A percentile compares a stretch with the other conserved stretches of the same genome.
phyloP scores from a whole-genome alignment of 257 asterid species.

The Salvia hispanica region DNA sequence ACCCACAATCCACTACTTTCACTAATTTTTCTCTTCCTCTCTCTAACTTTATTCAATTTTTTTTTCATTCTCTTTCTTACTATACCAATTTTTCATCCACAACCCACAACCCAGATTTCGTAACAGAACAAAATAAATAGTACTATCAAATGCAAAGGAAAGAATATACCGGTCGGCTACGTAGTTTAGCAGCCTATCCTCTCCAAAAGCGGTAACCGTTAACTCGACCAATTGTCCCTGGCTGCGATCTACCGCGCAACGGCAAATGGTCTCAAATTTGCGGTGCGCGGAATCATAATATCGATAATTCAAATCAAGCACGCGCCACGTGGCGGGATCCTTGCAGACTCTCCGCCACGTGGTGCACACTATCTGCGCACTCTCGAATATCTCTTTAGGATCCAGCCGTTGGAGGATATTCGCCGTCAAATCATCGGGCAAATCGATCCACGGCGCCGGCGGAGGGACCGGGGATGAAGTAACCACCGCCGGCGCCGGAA shows the following conservation, averaged over 20 bases:
- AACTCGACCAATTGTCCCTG: constrained; percentile 39
- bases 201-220: constrained; percentile 21
- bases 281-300: no score
- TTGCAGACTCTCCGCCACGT: constrained; percentile 41
- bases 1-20: no score
- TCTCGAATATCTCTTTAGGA: constrained; percentile 37
- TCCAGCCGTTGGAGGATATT: constrained; percentile 43
- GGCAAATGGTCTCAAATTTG: constrained; percentile 31
- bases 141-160: neutral
- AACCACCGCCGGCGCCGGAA: no score
- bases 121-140: no score
- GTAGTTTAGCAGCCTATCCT: constrained; percentile 30
- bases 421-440: constrained; percentile 49
- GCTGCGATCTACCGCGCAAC: constrained; percentile 42
- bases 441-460: constrained; percentile 50
- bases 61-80: no score
- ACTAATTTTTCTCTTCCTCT: no score
- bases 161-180: constrained; percentile 34
- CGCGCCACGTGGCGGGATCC: constrained; percentile 44
- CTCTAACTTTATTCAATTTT: no score
- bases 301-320: constrained; percentile 22
- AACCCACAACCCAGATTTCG: no score
- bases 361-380: constrained; percentile 46
- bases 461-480: no score
- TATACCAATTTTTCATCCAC: no score